These are phyloP conservation scores for Proliferodiscus dingleyae DNA, from an alignment of 2,329 filamentous ascomycete genomes.

Conservation along the genomic window DNA sequence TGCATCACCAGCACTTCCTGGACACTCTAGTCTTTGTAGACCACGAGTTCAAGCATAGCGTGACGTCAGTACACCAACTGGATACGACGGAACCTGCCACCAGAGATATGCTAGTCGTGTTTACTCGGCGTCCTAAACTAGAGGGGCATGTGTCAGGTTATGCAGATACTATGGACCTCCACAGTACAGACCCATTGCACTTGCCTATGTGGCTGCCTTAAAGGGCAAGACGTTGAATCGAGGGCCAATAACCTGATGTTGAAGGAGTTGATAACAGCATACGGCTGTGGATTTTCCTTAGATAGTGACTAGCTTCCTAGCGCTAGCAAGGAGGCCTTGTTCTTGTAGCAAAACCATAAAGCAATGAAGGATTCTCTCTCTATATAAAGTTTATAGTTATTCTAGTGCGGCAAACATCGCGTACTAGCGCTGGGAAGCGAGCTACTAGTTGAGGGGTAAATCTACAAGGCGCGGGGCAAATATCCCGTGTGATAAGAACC, in stretches of 20 bases:
- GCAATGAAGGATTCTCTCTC: too few species aligned
- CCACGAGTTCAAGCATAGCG: not conserved
- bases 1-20: not conserved
- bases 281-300: too few species aligned
- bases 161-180: not conserved
- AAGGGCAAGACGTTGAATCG: not conserved
- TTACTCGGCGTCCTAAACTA: not conserved
- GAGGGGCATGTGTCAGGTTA: not conserved
- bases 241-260: not conserved
- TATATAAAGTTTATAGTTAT: too few species aligned
- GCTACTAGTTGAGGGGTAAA: too few species aligned
- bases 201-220: not conserved
- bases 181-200: not conserved
- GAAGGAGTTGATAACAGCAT: too few species aligned
- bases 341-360: too few species aligned
- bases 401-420: too few species aligned
- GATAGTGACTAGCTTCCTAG: too few species aligned
- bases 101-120: not conserved
- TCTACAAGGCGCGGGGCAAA: too few species aligned
- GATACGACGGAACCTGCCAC: not conserved
- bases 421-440: too few species aligned
- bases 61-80: not conserved
- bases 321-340: too few species aligned
- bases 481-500: too few species aligned
- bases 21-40: not conserved